Evolutionary conservation across 208 protist species (phyloP), one percentile per base, ranked within the genome.

Genomic region (Trypanosoma cruzi): DNA sequence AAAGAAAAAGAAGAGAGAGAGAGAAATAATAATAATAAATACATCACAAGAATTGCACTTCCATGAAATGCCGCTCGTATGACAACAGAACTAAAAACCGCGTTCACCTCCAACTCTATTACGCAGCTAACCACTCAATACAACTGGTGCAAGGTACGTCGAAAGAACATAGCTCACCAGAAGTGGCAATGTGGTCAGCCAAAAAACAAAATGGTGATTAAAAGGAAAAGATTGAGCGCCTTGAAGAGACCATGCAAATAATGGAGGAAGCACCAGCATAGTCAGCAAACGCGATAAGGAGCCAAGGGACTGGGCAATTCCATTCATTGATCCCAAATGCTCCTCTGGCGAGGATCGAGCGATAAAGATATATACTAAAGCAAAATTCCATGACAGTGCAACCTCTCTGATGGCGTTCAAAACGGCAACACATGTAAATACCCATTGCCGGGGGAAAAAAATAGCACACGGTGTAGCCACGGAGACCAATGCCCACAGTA

Each of bases 201-300:
- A 61, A 69, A 95, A 95, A 5, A 84, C 65, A 16, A 93, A 68
- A 52, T 81, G 84, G 34, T 91, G 80, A 53, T 95, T 92, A 62
- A 92, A 92, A 8, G 89, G 89, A 52, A 89, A 91, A 8, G 31
- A 5, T 42, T 78, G 71, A 18, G 6, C n/a, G 10, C 44, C 34
- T 4, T 54, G n/a, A 29, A 94, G 82, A 34, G 82, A 87, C 77
- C 80, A 88, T 10, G 86, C 80, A 75, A 88, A 88, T 14, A 88
- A 46, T 11, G 80, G 70, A 0, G 80, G 59, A 4, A 77, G 58
- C 16, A 85, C 59, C 49, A 87, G 71, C n/a, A 81, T 83, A 5
- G 87, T 84, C 14, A 85, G 69, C 66, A 79, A 83, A 13, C 82
- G 86, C n/a, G 77, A 73, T 10, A 78, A 60, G 16, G 71, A 75